phyloP scores from a whole-genome alignment of 1,284 basidiomycete genomes.

The Trametes pubescens region DNA sequence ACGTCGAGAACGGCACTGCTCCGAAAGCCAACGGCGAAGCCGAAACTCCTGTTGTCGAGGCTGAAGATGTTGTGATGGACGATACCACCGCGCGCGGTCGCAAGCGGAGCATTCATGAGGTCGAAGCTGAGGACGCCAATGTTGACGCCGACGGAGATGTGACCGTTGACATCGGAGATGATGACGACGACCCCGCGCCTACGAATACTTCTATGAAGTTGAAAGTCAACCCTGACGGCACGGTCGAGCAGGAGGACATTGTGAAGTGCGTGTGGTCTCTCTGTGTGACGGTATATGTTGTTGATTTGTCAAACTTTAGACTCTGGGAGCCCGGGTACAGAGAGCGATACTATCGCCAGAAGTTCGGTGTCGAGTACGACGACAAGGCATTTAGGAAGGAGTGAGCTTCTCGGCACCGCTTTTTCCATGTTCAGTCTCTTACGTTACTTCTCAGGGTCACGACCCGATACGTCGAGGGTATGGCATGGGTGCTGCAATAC shows the following conservation, averaged over 20 bases:
- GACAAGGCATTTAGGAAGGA: constrained; percentile 80
- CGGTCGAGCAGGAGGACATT: constrained; percentile 92
- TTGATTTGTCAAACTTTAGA: constrained; percentile 50
- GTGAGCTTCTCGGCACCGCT: constrained; percentile 54
- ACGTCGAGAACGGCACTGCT: constrained; percentile 26
- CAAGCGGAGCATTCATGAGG: constrained; percentile 76
- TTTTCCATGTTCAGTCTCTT: constrained; percentile 5
- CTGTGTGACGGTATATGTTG: constrained; percentile 14
- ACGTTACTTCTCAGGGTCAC: constrained; percentile 66
- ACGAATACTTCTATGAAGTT: constrained; percentile 56
- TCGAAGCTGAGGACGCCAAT: constrained; percentile 43
- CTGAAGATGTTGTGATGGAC: constrained; percentile 28
- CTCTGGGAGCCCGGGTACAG: constrained; percentile 96
- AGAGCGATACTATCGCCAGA: constrained; percentile 94
- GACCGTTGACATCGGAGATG: constrained; percentile 53
- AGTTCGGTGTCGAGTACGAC: constrained; percentile 84
- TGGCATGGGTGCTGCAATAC: constrained; percentile 97
- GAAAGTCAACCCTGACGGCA: constrained; percentile 87
- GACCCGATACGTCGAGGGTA: constrained; percentile 89
- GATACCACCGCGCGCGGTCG: constrained; percentile 49
- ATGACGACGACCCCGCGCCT: constrained; percentile 57
- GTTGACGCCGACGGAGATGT: constrained; percentile 46
- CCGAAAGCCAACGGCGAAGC: constrained; percentile 35
- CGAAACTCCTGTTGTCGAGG: constrained; percentile 26
- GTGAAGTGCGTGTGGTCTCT: constrained; percentile 74